phyloP scores from a whole-genome alignment of 1,139 yeast species.

The Taphrina flavorubra region DNA sequence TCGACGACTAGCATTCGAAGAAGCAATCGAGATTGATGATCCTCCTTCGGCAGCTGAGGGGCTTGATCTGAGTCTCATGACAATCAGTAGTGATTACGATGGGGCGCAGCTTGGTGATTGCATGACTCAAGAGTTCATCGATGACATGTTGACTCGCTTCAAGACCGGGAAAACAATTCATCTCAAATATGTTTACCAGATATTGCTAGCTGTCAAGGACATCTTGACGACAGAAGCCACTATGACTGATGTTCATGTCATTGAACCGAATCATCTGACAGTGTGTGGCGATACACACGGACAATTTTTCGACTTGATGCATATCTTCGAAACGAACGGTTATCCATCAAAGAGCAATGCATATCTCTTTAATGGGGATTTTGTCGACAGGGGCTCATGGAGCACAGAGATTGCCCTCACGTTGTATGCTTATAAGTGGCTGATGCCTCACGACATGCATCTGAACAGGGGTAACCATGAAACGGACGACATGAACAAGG shows the following conservation, averaged over 20 bases:
- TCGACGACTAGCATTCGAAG: slow-evolving; percentile 79
- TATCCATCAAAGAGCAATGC: slow-evolving; percentile 68
- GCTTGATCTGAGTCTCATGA: slow-evolving; percentile 46
- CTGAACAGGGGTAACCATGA: slow-evolving; percentile 96
- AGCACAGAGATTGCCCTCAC: slow-evolving; percentile 92
- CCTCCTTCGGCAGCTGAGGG: slow-evolving; percentile 51
- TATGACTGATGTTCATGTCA: slow-evolving; percentile 70
- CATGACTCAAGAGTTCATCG: slow-evolving; percentile 62
- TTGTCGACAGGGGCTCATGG: slow-evolving; percentile 98
- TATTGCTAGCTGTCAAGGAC: slow-evolving; percentile 67
- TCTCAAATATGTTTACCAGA: slow-evolving; percentile 81
- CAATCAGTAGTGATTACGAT: slow-evolving; percentile 64
- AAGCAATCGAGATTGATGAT: slow-evolving; percentile 79
- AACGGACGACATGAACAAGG: slow-evolving; percentile 94
- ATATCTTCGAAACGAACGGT: slow-evolving; percentile 77
- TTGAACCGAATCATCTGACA: slow-evolving; percentile 60
- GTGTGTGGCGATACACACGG: slow-evolving; percentile 99
- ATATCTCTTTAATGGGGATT: slow-evolving; percentile 92
- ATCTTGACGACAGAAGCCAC: slow-evolving; percentile 71
- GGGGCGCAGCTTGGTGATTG: slow-evolving; percentile 63
- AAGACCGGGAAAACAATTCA: slow-evolving; percentile 76
- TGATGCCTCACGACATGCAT: slow-evolving; percentile 74
- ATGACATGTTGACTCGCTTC: slow-evolving; percentile 70
- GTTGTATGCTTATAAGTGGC: slow-evolving; percentile 75
- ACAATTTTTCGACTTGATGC: slow-evolving; percentile 85